Evolutionary conservation across 768 basidiomycete species (phyloP).

Genomic region (Rhodotorula graminis): DNA sequence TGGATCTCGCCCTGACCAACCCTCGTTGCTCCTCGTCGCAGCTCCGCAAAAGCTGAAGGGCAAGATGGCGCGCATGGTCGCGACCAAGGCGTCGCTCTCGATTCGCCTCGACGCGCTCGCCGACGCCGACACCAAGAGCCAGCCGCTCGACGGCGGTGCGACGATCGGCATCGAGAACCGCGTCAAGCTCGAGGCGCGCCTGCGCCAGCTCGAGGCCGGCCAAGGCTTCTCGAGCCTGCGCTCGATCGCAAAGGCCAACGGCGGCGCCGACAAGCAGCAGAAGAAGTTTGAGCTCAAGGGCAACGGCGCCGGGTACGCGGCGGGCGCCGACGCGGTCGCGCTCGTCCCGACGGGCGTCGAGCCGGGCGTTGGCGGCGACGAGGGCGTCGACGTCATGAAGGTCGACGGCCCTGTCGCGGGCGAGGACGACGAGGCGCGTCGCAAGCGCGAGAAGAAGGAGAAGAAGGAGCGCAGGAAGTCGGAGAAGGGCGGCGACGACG

Average conservation of each 20-base stretch:
- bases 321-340: constrained; percentile 63
- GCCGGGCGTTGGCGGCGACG: constrained; percentile 46
- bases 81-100: constrained; percentile 92
- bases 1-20: no score
- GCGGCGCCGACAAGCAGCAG: constrained; percentile 55
- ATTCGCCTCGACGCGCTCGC: constrained; percentile 97
- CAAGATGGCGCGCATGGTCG: constrained; percentile 99
- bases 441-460: constrained; percentile 37
- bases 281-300: constrained; percentile 74
- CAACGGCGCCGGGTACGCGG: constrained; percentile 72
- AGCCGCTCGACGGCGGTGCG: constrained; percentile 62
- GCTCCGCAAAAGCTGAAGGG: constrained; percentile 94
- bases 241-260: constrained; percentile 58
- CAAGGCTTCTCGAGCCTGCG: constrained; percentile 59
- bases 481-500: constrained; percentile 12
- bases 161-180: constrained; percentile 90
- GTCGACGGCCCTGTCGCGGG: background rate
- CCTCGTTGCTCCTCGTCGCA: no score
- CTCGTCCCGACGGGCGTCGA: constrained; percentile 76
- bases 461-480: constrained; percentile 26
- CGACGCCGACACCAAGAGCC: constrained; percentile 80
- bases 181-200: constrained; percentile 86
- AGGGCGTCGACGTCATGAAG: constrained; percentile 21
- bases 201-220: constrained; percentile 79
- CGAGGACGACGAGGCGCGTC: constrained; percentile 20